Base-by-base conservation (phyloP, 257 asterid genomes). In the Solanum raphanifolium region DNA sequence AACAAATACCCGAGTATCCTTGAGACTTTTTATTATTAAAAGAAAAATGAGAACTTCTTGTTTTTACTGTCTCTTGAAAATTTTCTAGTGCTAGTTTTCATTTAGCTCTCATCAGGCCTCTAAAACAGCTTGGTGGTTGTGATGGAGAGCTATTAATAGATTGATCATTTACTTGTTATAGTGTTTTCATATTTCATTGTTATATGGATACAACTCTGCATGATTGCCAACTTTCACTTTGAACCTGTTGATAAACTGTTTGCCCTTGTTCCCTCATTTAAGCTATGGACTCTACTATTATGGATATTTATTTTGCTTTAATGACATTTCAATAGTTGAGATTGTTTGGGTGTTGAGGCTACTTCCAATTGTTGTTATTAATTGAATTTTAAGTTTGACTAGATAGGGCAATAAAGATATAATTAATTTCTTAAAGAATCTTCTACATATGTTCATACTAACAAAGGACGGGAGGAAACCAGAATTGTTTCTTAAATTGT, bases 1-100 rank as follows among this genome's bases (percentile, higher is more conserved):
- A 91, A 90, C 88, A 89, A 92, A 89, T 92, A 88, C 91, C 95
- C 25, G 94, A 90, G 98, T 97, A 97, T 97, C 99, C 98, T 94
- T 84, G 83, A 18, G 10, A 23, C 7, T 18, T 38, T 55, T 55
- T 55, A 18, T 55, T 55, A 55, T 69, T 46, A 71, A 36, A 72
- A 73, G 5, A 16, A 38, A 25, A 39, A n/a, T 55, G 36, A 87
- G 21, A 66, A 62, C 13, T 43, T 36, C 13, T 79, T 21, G 83
- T 23, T 86, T 16, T 55, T 18, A 55, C 7, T 18, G n/a, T 55
- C 65, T 6, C 65, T 18, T 55, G 10, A 55, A 55, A 55, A 55
- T 55, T 55, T 52, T 18, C n/a, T 55, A 18, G 65, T 55, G 23
- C 10, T 55, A 18, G 10, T 55, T 55, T 55, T 55, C n/a, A 94